Evolutionary conservation across 1,284 basidiomycete species (phyloP).

Genomic region (Cutaneotrichosporon spelunceum): DNA sequence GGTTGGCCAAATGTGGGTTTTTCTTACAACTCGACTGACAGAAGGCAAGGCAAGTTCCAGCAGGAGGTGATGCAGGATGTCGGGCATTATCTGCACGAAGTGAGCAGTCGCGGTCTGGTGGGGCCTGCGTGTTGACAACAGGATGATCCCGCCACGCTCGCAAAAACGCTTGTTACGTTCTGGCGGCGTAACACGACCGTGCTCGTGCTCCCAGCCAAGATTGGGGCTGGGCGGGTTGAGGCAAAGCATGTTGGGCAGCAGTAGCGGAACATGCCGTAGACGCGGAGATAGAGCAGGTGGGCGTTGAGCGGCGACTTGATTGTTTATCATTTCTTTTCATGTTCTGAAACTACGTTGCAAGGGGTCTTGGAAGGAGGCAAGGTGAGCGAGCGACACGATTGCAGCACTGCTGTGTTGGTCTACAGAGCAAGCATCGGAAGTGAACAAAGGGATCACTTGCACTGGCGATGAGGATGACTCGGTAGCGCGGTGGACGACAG

Average conservation of each 20-base stretch:
- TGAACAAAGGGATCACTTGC: no score
- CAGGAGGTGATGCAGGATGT: constrained; percentile 79
- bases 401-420: no score
- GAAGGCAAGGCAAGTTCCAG: constrained; percentile 85
- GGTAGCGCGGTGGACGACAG: no score
- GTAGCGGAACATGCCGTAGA: not conserved
- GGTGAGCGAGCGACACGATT: not conserved
- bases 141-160: constrained; percentile 79
- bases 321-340: not conserved
- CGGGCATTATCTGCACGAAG: constrained; percentile 93
- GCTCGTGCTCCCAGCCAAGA: constrained; percentile 55
- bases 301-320: not conserved
- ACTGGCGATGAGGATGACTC: no score
- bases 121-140: constrained; percentile 41
- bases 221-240: constrained; percentile 31
- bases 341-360: no score
- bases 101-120: constrained; percentile 44
- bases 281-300: not conserved
- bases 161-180: constrained; percentile 78
- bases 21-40: not conserved
- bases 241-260: constrained; percentile 78
- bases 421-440: no score
- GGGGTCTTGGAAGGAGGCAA: no score
- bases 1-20: constrained; percentile 85
- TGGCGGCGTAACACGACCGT: constrained; percentile 84